phyloP scores from a whole-genome alignment of 1,284 basidiomycete species.

The Apiotrichum laibachii region DNA sequence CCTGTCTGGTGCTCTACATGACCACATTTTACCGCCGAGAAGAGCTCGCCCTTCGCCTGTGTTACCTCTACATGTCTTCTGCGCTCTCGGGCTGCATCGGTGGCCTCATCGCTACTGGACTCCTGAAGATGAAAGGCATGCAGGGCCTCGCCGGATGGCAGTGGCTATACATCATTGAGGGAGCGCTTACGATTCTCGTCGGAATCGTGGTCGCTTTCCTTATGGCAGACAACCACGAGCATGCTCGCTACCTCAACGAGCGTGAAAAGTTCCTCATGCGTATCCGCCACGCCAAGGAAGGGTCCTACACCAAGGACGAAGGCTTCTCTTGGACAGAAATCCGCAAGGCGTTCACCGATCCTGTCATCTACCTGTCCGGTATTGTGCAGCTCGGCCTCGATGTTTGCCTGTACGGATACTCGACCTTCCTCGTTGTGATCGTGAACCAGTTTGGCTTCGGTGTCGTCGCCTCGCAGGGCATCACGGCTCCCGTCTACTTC shows the following conservation, averaged over 20 bases:
- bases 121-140: slow-evolving; percentile 15
- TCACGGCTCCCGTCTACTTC: slow-evolving; percentile 31
- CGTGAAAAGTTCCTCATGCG: slow-evolving; percentile 14
- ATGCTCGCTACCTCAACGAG: slow-evolving; percentile 13
- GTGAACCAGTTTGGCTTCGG: slow-evolving; percentile 22
- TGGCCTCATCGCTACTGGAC: slow-evolving; percentile 25
- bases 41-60: slow-evolving; percentile 32
- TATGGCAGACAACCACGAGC: slow-evolving; percentile 10
- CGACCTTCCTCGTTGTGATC: slow-evolving; percentile 30
- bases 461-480: slow-evolving; percentile 24
- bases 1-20: slow-evolving; percentile 29
- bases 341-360: slow-evolving; percentile 17
- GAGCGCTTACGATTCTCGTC: slow-evolving; percentile 7
- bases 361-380: slow-evolving; percentile 20
- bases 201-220: slow-evolving; percentile 6
- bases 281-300: slow-evolving; percentile 14
- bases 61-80: slow-evolving; percentile 37
- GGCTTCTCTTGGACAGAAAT: slow-evolving; percentile 19
- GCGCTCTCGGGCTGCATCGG: slow-evolving; percentile 33
- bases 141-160: slow-evolving; percentile 11
- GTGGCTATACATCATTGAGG: slow-evolving; percentile 19
- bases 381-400: slow-evolving; percentile 35
- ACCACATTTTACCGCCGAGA: slow-evolving; percentile 29
- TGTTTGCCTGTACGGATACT: slow-evolving; percentile 24
- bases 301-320: slow-evolving; percentile 9